phyloP scores from a whole-genome alignment of 176 grass and related monocot species.

The Thalia dealbata region DNA sequence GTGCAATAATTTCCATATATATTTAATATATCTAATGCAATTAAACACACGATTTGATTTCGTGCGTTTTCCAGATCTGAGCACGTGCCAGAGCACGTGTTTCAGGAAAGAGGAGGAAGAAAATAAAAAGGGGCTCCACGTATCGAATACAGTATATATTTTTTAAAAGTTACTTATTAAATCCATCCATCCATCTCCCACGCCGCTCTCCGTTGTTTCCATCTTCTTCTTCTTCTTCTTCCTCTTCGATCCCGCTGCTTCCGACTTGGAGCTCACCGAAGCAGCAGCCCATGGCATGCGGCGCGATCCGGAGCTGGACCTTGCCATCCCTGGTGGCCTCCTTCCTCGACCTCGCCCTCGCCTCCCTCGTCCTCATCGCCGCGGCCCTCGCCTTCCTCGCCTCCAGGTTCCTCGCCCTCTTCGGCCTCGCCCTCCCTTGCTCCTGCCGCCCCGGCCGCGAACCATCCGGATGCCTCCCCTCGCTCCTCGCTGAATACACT shows the following conservation, averaged over 20 bases:
- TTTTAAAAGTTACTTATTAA: too few relatives aligned
- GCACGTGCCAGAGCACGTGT: too few relatives aligned
- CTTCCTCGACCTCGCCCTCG: constrained; percentile 29
- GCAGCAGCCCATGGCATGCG: constrained; percentile 7
- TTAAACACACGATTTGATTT: too few relatives aligned
- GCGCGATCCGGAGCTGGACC: constrained; percentile 28
- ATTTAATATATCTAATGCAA: too few relatives aligned
- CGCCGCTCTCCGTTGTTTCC: neutral
- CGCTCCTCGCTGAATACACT: constrained; percentile 21
- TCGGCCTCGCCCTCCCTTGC: constrained; percentile 27
- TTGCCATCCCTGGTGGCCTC: constrained; percentile 25
- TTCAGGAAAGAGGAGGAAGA: too few relatives aligned
- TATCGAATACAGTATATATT: too few relatives aligned
- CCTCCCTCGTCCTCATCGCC: constrained; percentile 33
- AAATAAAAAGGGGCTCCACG: too few relatives aligned
- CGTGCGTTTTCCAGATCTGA: too few relatives aligned
- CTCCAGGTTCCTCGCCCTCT: constrained; percentile 35
- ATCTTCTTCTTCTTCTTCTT: neutral
- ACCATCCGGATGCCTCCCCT: constrained; percentile 13
- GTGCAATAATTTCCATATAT: too few relatives aligned
- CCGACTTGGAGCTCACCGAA: neutral
- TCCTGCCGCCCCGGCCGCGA: constrained; percentile 18
- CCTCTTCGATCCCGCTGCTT: neutral
- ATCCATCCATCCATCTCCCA: too few relatives aligned
- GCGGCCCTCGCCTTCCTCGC: constrained; percentile 28